Percentiles rank a stretch among this genome's conserved stretches.
phyloP scores from a whole-genome alignment of 2,329 filamentous ascomycete species.

The Trichoderma atroviride region DNA sequence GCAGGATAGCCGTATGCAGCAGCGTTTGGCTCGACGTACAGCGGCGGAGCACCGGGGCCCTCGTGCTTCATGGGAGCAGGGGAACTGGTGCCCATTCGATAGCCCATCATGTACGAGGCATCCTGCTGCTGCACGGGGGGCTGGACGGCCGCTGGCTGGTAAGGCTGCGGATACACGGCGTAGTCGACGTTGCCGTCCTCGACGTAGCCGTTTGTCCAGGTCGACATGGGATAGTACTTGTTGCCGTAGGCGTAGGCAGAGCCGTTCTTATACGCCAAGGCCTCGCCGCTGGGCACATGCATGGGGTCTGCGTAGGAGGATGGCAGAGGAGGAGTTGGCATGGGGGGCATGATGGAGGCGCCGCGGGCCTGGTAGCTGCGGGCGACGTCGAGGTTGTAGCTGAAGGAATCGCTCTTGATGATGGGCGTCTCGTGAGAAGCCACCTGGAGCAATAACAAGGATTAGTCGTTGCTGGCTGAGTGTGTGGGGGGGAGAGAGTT shows the following conservation, averaged over 20 bases:
- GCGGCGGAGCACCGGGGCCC: slow-evolving; percentile 16
- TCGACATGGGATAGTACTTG: slow-evolving; percentile 33
- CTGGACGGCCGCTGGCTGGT: slow-evolving; percentile 26
- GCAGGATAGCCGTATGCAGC: slow-evolving; percentile 34
- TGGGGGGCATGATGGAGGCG: slow-evolving; percentile 25
- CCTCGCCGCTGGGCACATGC: slow-evolving; percentile 29
- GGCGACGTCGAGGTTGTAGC: slow-evolving; percentile 39
- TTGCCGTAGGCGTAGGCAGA: slow-evolving; percentile 35
- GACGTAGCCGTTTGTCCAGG: slow-evolving; percentile 34
- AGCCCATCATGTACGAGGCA: slow-evolving; percentile 34
- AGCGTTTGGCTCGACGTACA: slow-evolving; percentile 37
- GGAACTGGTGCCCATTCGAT: slow-evolving; percentile 33
- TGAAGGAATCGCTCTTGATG: slow-evolving; percentile 34
- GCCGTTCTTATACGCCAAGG: slow-evolving; percentile 31
- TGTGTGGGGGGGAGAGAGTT: no score
- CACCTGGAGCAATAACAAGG: slow-evolving; percentile 31
- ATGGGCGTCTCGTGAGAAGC: slow-evolving; percentile 38
- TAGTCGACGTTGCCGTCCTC: slow-evolving; percentile 36
- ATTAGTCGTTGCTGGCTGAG: no score
- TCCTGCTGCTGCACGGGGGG: slow-evolving; percentile 27
- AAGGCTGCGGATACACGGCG: slow-evolving; percentile 32
- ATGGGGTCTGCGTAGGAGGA: slow-evolving; percentile 31
- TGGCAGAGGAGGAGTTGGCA: slow-evolving; percentile 18
- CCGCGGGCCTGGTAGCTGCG: slow-evolving; percentile 38
- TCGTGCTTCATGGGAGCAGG: slow-evolving; percentile 28